These are phyloP conservation scores for Senna tora DNA, from an alignment of 306 rosid species.

Conservation along the genomic window DNA sequence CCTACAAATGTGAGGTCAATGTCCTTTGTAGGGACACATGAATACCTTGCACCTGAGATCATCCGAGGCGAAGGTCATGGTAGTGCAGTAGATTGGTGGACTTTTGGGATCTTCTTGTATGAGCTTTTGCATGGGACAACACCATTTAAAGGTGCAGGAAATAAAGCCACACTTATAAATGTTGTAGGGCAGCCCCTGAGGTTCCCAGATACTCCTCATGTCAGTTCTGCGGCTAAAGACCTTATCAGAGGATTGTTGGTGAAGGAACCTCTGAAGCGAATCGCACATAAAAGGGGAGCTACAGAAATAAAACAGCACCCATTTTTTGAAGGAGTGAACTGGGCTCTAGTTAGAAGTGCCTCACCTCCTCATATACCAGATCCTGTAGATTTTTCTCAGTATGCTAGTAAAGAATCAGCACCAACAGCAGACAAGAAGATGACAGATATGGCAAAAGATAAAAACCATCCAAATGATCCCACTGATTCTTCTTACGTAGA, in stretches of 20 bases:
- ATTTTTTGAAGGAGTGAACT: constrained; percentile 87
- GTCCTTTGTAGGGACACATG: constrained; percentile 95
- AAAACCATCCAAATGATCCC: not conserved
- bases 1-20: constrained; percentile 89
- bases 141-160: constrained; percentile 84
- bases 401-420: constrained; percentile 52
- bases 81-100: constrained; percentile 98
- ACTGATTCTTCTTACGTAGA: constrained; percentile 43
- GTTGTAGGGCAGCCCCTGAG: constrained; percentile 86
- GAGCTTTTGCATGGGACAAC: constrained; percentile 84
- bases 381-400: constrained; percentile 64
- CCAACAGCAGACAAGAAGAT: constrained; percentile 42
- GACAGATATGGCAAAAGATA: constrained; percentile 35
- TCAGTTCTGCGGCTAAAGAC: constrained; percentile 64
- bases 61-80: constrained; percentile 93
- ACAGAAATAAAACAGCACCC: constrained; percentile 90
- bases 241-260: constrained; percentile 79
- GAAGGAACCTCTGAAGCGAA: constrained; percentile 81
- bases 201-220: constrained; percentile 74
- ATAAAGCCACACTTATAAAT: constrained; percentile 78
- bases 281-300: constrained; percentile 87
- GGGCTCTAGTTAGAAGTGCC: constrained; percentile 92
- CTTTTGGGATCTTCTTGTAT: constrained; percentile 88
- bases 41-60: constrained; percentile 92
- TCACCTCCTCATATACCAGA: constrained; percentile 83